Base-by-base conservation (phyloP, 352 stramenopile genomes). In the Globisporangium emineosum region DNA sequence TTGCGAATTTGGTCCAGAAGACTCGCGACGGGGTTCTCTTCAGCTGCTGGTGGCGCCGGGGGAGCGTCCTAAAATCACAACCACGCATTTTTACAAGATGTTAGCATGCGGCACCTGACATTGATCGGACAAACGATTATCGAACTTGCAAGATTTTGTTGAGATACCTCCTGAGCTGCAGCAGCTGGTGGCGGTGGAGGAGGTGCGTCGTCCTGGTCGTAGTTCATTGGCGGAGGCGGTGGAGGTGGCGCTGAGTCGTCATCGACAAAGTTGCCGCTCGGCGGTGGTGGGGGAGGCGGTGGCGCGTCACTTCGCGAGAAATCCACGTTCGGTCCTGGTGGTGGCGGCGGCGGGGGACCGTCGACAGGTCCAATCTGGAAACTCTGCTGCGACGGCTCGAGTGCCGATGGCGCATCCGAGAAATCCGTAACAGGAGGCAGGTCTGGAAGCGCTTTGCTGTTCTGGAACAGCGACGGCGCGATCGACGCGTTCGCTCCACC, bases 391-490 rank as follows among this genome's bases (percentile, higher is more conserved):
- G 65, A 64, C 8, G 83, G 85, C 57, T 96, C 83, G 25, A 82
- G 66, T 3, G 83, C 87, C 3, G 76, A 76, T 8, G 87, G 87
- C 1, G 72, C 87, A 15, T 91, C 73, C 15, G 73, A 72, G 67
- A 96, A 96, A 35, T 70, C 82, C 0, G 80, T 76, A 2, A 91
- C 72, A 0, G 77, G 50, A 30, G 87, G 83, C 1, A 94, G 37
- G 57, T 96, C 87, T 13, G 83, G 82, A 30, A 94, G 68, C 25
- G 75, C 66, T 62, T 93, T 91, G 17, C 17, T 47, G 71, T 92
- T 81, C 63, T 94, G 86, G 61, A 92, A 94, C 60, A 90, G 70
- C 5, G 87, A 96, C 37, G 87, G 87, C 37, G 87, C 87, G 52
- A 96, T 96, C 17, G 82, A 93, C 32, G 71, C 69, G 43, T 66